Percentiles rank a stretch among this genome's conserved stretches.
These are phyloP conservation scores for Sclerotinia sclerotiorum DNA, from an alignment of 2,329 filamentous ascomycete species.

Conservation along the genomic window DNA sequence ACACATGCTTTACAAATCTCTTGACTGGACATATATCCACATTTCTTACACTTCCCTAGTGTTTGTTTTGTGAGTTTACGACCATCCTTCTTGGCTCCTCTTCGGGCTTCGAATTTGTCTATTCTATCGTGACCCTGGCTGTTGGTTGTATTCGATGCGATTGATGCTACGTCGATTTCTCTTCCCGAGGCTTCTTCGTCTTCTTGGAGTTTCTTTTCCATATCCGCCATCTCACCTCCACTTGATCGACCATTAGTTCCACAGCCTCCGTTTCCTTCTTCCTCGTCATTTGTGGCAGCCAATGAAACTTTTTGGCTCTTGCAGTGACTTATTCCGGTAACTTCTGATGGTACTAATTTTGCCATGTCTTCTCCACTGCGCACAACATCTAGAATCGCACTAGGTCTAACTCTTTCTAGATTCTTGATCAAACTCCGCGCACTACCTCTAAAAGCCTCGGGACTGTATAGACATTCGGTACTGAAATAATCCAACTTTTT, in stretches of 20 bases:
- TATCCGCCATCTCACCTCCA: slow-evolving; percentile 76
- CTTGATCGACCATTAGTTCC: slow-evolving; percentile 68
- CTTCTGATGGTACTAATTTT: slow-evolving; percentile 67
- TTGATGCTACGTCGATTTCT: slow-evolving; percentile 64
- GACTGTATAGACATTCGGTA: slow-evolving; percentile 97
- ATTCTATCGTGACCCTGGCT: slow-evolving; percentile 35
- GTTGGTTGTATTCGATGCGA: slow-evolving; percentile 27
- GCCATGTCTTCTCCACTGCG: slow-evolving; percentile 96
- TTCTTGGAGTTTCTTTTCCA: slow-evolving; percentile 71
- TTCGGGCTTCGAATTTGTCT: slow-evolving; percentile 39
- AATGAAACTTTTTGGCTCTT: slow-evolving; percentile 45
- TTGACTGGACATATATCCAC: slow-evolving; percentile 95
- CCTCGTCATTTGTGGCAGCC: slow-evolving; percentile 39
- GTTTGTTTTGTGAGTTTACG: slow-evolving; percentile 60
- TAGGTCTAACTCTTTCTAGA: slow-evolving; percentile 86
- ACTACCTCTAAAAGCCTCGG: slow-evolving; percentile 92
- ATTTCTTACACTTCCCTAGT: slow-evolving; percentile 79
- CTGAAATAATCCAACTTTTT: slow-evolving; percentile 97
- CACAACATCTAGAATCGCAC: slow-evolving; percentile 92
- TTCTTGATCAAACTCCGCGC: slow-evolving; percentile 93
- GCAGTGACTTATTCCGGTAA: slow-evolving; percentile 50
- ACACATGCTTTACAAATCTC: slow-evolving; percentile 90
- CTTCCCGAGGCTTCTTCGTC: slow-evolving; percentile 60
- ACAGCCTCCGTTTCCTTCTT: slow-evolving; percentile 68
- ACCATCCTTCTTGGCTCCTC: slow-evolving; percentile 35